Conservation (phyloP, 441 rosid species). For the Aleurites moluccanus region DNA sequence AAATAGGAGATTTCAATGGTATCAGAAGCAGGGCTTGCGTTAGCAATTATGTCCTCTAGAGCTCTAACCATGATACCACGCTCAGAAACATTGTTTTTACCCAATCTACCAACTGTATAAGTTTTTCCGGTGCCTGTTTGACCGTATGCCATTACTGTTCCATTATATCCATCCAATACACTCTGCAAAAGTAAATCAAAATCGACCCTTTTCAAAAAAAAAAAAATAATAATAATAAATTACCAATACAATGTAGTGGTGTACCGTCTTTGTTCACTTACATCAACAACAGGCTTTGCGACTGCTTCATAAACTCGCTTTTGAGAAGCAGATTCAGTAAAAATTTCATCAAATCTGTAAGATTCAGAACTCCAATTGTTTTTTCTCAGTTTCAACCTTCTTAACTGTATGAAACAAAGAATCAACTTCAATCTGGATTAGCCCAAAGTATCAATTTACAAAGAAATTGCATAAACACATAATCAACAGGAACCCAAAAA, state of each 20-base stretch:
- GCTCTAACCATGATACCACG: conserved; percentile 95
- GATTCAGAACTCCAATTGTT: conserved; percentile 92
- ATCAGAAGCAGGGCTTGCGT: conserved; percentile 49
- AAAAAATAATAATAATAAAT: background rate
- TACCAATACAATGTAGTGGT: background rate
- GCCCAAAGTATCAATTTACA: background rate
- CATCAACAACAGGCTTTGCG: conserved; percentile 93
- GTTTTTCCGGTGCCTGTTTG: conserved; percentile 97
- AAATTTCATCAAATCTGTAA: conserved; percentile 79
- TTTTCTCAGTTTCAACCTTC: conserved; percentile 74
- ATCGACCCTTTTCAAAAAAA: background rate
- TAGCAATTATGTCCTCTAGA: conserved; percentile 64
- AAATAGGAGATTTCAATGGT: conserved; percentile 73
- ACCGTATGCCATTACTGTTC: conserved; percentile 95
- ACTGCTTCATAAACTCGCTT: conserved; percentile 89
- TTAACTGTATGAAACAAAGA: conserved; percentile 47
- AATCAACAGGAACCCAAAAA: background rate
- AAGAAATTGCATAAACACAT: background rate
- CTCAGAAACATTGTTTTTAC: conserved; percentile 78
- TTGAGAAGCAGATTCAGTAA: conserved; percentile 78
- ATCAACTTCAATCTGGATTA: background rate
- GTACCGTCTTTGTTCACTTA: conserved; percentile 22
- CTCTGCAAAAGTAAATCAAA: conserved; percentile 50
- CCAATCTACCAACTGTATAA: conserved; percentile 76
- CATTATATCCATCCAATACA: conserved; percentile 88